Evolutionary conservation across 129 eudicot genomes (phyloP), one percentile per base, ranked within the genome.

Genomic region (Silybum marianum): DNA sequence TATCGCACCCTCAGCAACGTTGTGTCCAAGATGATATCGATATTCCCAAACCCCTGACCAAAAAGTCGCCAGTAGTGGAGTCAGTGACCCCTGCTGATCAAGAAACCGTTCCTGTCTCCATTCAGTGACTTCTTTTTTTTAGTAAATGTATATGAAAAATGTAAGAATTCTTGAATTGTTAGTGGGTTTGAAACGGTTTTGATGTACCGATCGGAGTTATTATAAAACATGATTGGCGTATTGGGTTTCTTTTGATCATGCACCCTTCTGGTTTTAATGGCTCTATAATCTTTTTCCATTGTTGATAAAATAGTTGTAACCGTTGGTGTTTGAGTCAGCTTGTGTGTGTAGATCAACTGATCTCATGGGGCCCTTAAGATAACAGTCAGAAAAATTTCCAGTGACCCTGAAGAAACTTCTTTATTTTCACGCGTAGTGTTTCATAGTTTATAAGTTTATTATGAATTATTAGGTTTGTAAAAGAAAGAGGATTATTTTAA

Each of bases 1-100:
- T 96, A 71, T 96, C 92, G 23, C 93, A 93, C 84, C 97, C 99
- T 69, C 99, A 91, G 85, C 99, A 96, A 75, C 93, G 99, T 9
- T 91, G 98, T 76, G 76, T 88, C 22, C 99, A 96, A 85, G 99
- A 93, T 78, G 97, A 93, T 74, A 72, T 89, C 5, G 94, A 88
- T 80, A 25, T 91, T 32, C 99, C 99, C 69, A 93, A 87, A 91
- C 82, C 97, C 13, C 91, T 96, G 34, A 73, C 89, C 14, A 96
- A 87, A 84, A 96, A 90, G 85, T 72, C 91, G 34, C 81, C 91
- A 0, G 39, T 82, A 7, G 76, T 78, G 39, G 98, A 94, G 69
- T 1, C 85, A 1, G 60, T 62, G 24, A 84, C 84, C 70, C 75
- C 83, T 68, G 73, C 73, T 77, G 86, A 83, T 72, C 93, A 88